Percentiles rank a stretch among this genome's conserved stretches.
Evolutionary conservation across 208 protist genomes (phyloP).

Genomic region (Trypanosoma theileri): DNA sequence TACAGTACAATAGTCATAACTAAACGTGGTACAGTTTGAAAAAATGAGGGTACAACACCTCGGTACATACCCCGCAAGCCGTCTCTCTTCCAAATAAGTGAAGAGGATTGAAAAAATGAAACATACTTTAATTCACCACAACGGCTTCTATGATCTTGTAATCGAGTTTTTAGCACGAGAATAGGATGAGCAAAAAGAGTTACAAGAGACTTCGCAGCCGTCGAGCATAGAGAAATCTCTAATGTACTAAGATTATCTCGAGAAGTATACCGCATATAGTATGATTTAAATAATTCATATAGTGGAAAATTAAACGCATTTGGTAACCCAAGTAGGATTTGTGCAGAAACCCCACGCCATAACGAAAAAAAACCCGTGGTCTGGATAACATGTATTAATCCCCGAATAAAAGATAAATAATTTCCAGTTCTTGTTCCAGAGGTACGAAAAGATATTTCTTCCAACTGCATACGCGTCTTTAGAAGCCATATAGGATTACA

Average conservation of each 20-base stretch:
- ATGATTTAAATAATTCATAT: slow-evolving; percentile 77
- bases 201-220: slow-evolving; percentile 57
- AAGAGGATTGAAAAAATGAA: slow-evolving; percentile 53
- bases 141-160: slow-evolving; percentile 83
- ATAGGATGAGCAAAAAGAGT: slow-evolving; percentile 66
- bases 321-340: slow-evolving; percentile 76
- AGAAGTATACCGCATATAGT: slow-evolving; percentile 13
- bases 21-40: slow-evolving; percentile 74
- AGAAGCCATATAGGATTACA: slow-evolving; percentile 90
- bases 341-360: slow-evolving; percentile 77
- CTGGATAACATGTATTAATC: slow-evolving; percentile 54
- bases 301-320: slow-evolving; percentile 82
- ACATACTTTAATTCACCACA: slow-evolving; percentile 67
- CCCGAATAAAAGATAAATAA: slow-evolving; percentile 61
- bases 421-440: slow-evolving; percentile 15
- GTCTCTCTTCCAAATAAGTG: slow-evolving; percentile 37
- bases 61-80: slow-evolving; percentile 69
- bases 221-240: slow-evolving; percentile 68
- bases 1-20: slow-evolving; percentile 79
- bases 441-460: slow-evolving; percentile 6
- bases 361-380: slow-evolving; percentile 60
- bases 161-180: slow-evolving; percentile 70
- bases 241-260: slow-evolving; percentile 35
- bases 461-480: slow-evolving; percentile 89
- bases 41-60: slow-evolving; percentile 57